Base-by-base conservation (phyloP, 2,329 filamentous ascomycete species). In the Pseudomassariella vexata region DNA sequence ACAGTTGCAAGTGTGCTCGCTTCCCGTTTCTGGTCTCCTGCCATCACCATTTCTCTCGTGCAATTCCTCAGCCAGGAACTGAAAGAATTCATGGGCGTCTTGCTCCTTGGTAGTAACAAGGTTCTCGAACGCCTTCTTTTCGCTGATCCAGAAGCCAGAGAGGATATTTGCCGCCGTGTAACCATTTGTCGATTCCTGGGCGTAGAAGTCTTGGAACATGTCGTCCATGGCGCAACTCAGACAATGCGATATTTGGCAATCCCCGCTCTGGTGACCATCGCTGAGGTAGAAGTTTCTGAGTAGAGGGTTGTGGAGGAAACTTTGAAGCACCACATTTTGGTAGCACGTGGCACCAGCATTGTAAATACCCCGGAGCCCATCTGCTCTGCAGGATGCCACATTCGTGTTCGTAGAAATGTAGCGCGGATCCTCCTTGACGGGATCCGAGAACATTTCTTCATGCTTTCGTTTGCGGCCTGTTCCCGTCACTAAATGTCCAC, bases 331-430 rank as follows among this genome's bases (percentile, higher is more conserved):
- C 19, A 95, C 90, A 48, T 92, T 94, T 72, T 96, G 90, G 60
- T 95, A 98, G 65, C 90, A 98, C 9, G 92, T 96, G 37, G 94
- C 88, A n/a, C 90, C 92, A 56, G 95, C 90, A 52, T 96, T 98
- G 60, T 94, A 95, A 39, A 98, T 82, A 19, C 90, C 90, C 21
- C 92, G 79, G 23, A 95, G 76, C 8, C 92, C 90, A 45, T 83
- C 88, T 12, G 87, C 88, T 35, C 85, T 79, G 53, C 90, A 95
- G 9, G 87, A 84, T 6, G 85, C 81, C 36, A 79, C 75, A 18
- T 75, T 81, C 9, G 88, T 89, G 52, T 95, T 94, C 38, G 70
- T 70, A 24, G 79, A 73, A 42, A 95, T 82, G 47, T 85, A 88
- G 34, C 77, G 70, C 36, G 86, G 78, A 41, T 90, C 84, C 37